Evolutionary conservation across 495 filamentous ascomycete genomes (phyloP).

Genomic region (Rhypophila decipiens): DNA sequence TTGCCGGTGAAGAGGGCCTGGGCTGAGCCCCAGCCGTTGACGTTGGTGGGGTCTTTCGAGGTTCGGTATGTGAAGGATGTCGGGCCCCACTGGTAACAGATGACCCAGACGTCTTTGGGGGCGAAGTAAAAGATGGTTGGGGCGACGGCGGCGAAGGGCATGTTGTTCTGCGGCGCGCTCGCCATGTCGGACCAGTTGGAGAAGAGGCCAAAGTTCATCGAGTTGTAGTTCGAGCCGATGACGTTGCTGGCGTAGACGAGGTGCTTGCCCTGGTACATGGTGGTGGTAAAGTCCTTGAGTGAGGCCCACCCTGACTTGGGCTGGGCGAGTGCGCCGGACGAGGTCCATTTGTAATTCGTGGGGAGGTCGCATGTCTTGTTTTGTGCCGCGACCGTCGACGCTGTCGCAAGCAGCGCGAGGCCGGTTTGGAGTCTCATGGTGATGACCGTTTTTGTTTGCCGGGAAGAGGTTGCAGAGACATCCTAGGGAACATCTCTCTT

Average conservation of each 20-base stretch:
- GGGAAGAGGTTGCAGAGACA: too few relatives aligned
- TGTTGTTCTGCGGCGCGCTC: conserved; percentile 45
- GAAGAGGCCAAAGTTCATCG: conserved; percentile 53
- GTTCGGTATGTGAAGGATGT: conserved; percentile 54
- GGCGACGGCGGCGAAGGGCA: conserved; percentile 46
- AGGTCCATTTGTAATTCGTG: conserved; percentile 51
- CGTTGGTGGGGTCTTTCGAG: conserved; percentile 48
- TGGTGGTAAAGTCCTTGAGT: conserved; percentile 54
- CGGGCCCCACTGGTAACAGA: conserved; percentile 56
- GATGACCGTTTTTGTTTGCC: too few relatives aligned
- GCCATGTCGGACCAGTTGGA: conserved; percentile 50
- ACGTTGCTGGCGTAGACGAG: conserved; percentile 47
- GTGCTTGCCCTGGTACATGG: conserved; percentile 47
- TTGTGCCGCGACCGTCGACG: conserved; percentile 6
- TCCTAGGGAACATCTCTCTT: too few relatives aligned
- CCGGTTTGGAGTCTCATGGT: conserved; percentile 3
- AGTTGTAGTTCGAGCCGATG: conserved; percentile 39
- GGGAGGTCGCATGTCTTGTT: conserved; percentile 43
- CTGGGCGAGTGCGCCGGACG: conserved; percentile 37
- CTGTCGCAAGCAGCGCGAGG: conserved; percentile 15
- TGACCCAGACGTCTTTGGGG: conserved; percentile 54
- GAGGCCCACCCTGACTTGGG: conserved; percentile 47
- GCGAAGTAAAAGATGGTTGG: conserved; percentile 57
- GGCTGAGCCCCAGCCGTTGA: conserved; percentile 48
- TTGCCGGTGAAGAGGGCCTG: conserved; percentile 51